Conservation (phyloP, 2,329 filamentous ascomycete genomes). For the Thielaviopsis musarum region DNA sequence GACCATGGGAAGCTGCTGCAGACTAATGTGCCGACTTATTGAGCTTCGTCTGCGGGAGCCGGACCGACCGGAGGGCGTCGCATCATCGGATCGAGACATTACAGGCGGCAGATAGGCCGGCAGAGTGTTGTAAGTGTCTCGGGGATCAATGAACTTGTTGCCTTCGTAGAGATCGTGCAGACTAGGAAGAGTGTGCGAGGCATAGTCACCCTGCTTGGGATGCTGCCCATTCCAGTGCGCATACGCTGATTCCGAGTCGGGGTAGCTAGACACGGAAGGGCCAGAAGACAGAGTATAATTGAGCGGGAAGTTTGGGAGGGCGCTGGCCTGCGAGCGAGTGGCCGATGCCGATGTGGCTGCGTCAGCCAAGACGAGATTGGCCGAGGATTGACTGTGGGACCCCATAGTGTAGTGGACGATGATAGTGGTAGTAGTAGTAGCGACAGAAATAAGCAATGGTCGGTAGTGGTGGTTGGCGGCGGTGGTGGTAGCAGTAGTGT, state of each 20-base stretch:
- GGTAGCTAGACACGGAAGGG: background rate
- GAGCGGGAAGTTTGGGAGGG: constrained; percentile 6
- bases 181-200: constrained; percentile 4
- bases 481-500: background rate
- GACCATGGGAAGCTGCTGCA: background rate
- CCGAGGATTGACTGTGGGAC: background rate
- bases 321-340: background rate
- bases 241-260: background rate
- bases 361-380: background rate
- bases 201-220: background rate
- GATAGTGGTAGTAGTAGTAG: background rate
- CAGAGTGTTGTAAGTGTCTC: background rate
- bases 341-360: background rate
- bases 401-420: background rate
- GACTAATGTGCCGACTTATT: background rate
- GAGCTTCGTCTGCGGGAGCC: background rate
- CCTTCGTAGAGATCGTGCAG: constrained; percentile 5
- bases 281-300: background rate
- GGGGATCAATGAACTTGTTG: constrained; percentile 5
- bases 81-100: constrained; percentile 2
- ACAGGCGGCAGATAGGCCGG: constrained; percentile 1
- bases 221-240: constrained; percentile 4
- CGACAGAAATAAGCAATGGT: background rate
- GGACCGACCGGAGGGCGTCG: background rate
- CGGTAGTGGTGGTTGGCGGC: background rate